Conservation (phyloP, 805 yeast genomes). For the Yamadazyma endophytica region DNA sequence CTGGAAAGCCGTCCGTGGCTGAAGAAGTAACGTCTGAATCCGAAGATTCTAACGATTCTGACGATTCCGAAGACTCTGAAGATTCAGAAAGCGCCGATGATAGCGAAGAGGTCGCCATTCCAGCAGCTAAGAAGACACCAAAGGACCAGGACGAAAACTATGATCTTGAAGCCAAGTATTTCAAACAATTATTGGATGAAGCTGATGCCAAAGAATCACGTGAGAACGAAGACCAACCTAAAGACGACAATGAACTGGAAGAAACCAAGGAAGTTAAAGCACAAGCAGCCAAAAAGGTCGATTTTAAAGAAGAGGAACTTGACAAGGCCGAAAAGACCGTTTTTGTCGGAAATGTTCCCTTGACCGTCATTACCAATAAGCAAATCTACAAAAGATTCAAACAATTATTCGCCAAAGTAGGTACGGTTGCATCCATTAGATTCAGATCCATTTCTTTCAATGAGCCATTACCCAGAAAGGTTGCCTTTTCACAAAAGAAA, state of each 20-base stretch:
- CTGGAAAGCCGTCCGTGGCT: no score
- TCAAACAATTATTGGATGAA: slow-evolving; percentile 44
- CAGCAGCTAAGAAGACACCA: no score
- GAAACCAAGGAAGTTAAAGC: slow-evolving; percentile 10
- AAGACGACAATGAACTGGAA: slow-evolving; percentile 6
- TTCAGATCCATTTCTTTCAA: slow-evolving; percentile 90
- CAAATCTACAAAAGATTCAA: slow-evolving; percentile 60
- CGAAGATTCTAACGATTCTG: no score
- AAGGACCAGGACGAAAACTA: no score
- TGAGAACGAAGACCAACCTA: slow-evolving; percentile 6
- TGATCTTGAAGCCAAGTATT: slow-evolving; percentile 49
- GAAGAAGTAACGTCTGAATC: no score
- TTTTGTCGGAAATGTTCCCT: slow-evolving; percentile 82
- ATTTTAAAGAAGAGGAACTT: slow-evolving; percentile 66
- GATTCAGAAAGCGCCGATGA: no score
- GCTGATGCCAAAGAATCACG: slow-evolving; percentile 10
- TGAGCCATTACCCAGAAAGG: slow-evolving; percentile 85
- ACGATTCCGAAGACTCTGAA: no score
- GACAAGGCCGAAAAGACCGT: slow-evolving; percentile 81
- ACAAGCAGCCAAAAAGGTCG: slow-evolving; percentile 45
- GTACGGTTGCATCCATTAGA: slow-evolving; percentile 69
- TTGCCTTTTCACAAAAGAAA: slow-evolving; percentile 78
- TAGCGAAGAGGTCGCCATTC: no score
- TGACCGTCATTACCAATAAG: slow-evolving; percentile 62
- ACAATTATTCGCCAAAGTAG: slow-evolving; percentile 49